Evolutionary conservation across 257 asterid genomes (phyloP), one percentile per base, ranked within the genome.

Genomic region (Solanum pinnatisectum): DNA sequence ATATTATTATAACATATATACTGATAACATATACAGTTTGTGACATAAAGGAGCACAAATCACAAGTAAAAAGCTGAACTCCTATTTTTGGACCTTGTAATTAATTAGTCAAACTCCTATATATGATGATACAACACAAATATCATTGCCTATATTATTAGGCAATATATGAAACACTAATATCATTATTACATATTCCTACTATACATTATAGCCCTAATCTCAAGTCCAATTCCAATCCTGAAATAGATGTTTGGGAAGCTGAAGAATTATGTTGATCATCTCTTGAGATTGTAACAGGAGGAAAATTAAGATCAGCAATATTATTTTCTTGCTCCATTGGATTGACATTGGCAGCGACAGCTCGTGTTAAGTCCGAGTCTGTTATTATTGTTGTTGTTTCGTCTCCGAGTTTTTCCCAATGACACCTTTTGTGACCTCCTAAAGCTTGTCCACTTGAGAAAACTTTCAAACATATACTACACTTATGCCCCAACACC

Each of bases 381-480:
- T 81, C 68, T 27, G 40, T 60, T 8, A 27, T 4, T 42, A 22
- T 79, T 27, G 85, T 79, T 78, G 22, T 78, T 36, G 88, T 78
- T 25, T 90, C 91, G 2, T 83, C 92, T 20, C 68, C 90, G 72
- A 39, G 46, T 88, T 93, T 93, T 85, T 95, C 98, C 95, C 93
- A 94, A 10, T 95, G 99, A 89, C 98, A 92, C 91, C 98, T 93
- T 90, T 91, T 96, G 88, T 95, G 99, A 2, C 98, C 97, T 4
- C 98, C 98, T 88, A 94, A 83, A 18, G 98, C 98, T 88, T 95
- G 96, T 0, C 98, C 97, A 44, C 94, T 94, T 30, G 98, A 90
- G 67, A 96, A 96, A 86, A 94, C 97, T 94, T 95, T 92, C 72
- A 87, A 88, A 88, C 99, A 96, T 1, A 94, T 88, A 76, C 90